phyloP scores from a whole-genome alignment of 2,329 filamentous ascomycete species.

The Pestalotiopsis sp. region DNA sequence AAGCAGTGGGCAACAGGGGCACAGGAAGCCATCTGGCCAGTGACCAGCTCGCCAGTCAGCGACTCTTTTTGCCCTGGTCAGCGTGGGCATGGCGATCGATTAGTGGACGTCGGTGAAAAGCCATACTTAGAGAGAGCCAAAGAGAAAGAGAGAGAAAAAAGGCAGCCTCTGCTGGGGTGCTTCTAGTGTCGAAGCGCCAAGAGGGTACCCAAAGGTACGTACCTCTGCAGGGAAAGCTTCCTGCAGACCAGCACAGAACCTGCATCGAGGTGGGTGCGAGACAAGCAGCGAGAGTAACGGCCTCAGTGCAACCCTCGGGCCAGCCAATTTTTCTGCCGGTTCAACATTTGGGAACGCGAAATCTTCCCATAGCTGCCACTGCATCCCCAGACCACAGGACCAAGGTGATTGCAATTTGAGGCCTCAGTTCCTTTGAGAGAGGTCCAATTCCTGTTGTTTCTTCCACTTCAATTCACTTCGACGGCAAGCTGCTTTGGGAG shows the following conservation, averaged over 20 bases:
- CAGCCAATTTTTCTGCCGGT: slow-evolving; percentile 18
- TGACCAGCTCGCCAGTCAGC: background rate
- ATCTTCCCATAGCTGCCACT: slow-evolving; percentile 5
- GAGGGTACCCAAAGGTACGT: background rate
- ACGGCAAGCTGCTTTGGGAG: slow-evolving; percentile 5
- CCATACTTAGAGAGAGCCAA: background rate
- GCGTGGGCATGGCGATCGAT: background rate
- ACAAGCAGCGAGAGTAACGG: slow-evolving; percentile 8
- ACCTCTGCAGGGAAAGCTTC: background rate
- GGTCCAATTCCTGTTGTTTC: background rate
- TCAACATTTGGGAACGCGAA: slow-evolving; percentile 19
- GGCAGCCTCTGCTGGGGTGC: background rate
- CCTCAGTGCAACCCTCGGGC: slow-evolving; percentile 7
- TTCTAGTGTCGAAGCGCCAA: background rate
- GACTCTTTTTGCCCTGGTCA: background rate
- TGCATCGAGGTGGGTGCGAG: slow-evolving; percentile 11
- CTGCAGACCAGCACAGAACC: slow-evolving; percentile 7
- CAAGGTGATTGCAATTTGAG: background rate
- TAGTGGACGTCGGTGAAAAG: background rate
- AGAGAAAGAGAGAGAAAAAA: background rate
- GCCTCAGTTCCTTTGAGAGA: background rate
- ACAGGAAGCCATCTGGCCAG: background rate
- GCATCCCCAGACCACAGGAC: slow-evolving; percentile 2
- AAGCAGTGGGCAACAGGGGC: background rate
- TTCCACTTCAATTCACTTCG: background rate